phyloP scores from a whole-genome alignment of 495 filamentous ascomycete genomes.

The Emericellopsis terricola region DNA sequence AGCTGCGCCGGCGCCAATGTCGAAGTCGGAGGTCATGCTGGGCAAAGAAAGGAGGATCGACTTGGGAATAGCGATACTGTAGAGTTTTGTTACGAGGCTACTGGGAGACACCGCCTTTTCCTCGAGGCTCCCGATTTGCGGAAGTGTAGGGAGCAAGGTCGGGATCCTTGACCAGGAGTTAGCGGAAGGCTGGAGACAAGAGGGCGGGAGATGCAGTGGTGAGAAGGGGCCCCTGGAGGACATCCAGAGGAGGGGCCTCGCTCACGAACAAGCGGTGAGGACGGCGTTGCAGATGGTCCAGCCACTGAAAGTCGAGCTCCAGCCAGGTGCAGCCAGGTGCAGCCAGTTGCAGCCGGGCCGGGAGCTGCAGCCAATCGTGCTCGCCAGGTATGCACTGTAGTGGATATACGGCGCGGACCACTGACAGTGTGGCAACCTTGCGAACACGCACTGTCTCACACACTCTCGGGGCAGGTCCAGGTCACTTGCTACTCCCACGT shows the following conservation, averaged over 20 bases:
- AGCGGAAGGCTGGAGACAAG: background rate
- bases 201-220: background rate
- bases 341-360: slow-evolving; percentile 3
- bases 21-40: slow-evolving; percentile 39
- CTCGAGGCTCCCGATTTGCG: slow-evolving; percentile 10
- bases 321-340: too few relatives aligned
- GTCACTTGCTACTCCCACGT: too few relatives aligned
- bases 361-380: slow-evolving; percentile 4
- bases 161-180: too few relatives aligned
- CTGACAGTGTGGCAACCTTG: too few relatives aligned
- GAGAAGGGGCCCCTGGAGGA: background rate
- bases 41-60: slow-evolving; percentile 16
- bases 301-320: too few relatives aligned
- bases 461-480: too few relatives aligned
- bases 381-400: slow-evolving; percentile 2
- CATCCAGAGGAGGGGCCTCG: background rate
- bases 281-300: too few relatives aligned
- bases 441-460: too few relatives aligned
- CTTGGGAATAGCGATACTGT: slow-evolving; percentile 10
- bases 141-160: background rate
- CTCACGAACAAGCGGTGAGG: slow-evolving; percentile 5
- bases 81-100: slow-evolving; percentile 18
- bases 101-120: slow-evolving; percentile 21
- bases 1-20: slow-evolving; percentile 27
- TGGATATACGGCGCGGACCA: background rate